These are phyloP conservation scores for Flueggea neowawraea DNA, from an alignment of 441 rosid species.

Conservation along the genomic window DNA sequence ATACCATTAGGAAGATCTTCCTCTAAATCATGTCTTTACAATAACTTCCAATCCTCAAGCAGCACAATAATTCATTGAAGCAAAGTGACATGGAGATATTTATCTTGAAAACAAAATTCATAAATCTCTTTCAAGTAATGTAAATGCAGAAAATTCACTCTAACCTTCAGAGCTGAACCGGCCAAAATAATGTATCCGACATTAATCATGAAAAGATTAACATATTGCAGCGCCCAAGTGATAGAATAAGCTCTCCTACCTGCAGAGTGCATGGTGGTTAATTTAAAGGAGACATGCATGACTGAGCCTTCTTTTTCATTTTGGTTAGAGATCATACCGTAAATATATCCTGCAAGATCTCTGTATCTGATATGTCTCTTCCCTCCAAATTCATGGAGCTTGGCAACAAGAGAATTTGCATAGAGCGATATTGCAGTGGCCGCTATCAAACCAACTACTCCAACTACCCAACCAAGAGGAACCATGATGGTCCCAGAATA, in stretches of 20 bases:
- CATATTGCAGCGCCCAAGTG: conserved; percentile 86
- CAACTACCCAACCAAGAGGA: conserved; percentile 83
- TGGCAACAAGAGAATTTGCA: conserved; percentile 78
- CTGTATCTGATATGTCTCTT: conserved; percentile 92
- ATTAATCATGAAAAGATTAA: conserved; percentile 93
- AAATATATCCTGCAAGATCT: conserved; percentile 83
- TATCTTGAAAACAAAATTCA: not conserved
- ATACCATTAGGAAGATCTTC: conserved; percentile 2
- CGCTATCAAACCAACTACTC: conserved; percentile 63
- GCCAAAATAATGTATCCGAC: conserved; percentile 85
- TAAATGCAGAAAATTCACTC: not conserved
- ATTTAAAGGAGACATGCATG: not conserved
- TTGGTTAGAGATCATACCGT: conserved; percentile 40
- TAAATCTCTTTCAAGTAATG: not conserved
- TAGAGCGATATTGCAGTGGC: conserved; percentile 74
- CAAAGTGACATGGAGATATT: not conserved
- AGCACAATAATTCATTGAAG: conserved; percentile 8
- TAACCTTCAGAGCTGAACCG: conserved; percentile 86
- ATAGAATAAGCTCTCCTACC: conserved; percentile 70
- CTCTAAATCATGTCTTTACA: too few relatives aligned
- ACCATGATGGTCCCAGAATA: conserved; percentile 90
- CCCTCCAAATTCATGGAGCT: conserved; percentile 90
- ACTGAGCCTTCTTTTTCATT: not conserved
- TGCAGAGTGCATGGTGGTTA: conserved; percentile 20
- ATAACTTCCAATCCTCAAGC: not conserved